Conservation (phyloP, 2,329 filamentous ascomycete genomes). For the Orbilia ellipsospora region DNA sequence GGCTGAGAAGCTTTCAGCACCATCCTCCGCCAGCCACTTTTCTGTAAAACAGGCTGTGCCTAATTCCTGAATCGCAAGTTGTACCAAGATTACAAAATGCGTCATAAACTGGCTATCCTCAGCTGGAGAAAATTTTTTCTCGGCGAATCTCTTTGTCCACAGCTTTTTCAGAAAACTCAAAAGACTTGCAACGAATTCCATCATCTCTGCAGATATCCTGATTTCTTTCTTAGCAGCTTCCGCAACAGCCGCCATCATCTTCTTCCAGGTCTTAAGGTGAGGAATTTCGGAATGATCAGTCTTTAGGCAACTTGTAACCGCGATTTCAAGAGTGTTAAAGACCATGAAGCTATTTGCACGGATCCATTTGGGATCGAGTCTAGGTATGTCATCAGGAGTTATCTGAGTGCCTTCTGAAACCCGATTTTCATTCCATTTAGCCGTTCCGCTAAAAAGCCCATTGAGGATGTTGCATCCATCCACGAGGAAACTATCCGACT, state of each 20-base stretch:
- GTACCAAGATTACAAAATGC: constrained; percentile 67
- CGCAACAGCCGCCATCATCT: constrained; percentile 72
- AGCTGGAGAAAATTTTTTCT: constrained; percentile 57
- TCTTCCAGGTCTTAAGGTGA: constrained; percentile 70
- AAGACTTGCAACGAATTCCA: constrained; percentile 78
- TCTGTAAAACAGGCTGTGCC: constrained; percentile 73
- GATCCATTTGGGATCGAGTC: constrained; percentile 87
- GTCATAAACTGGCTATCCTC: constrained; percentile 63
- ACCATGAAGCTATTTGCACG: constrained; percentile 76
- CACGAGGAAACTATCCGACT: constrained; percentile 67
- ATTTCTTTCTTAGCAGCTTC: constrained; percentile 82
- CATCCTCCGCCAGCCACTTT: constrained; percentile 68
- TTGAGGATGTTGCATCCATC: constrained; percentile 76
- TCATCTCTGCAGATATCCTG: constrained; percentile 84
- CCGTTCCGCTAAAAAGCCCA: constrained; percentile 74
- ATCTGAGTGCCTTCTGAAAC: constrained; percentile 71
- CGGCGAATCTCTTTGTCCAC: constrained; percentile 70
- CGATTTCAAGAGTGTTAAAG: constrained; percentile 70
- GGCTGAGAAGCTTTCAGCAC: constrained; percentile 71
- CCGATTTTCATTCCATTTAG: constrained; percentile 79
- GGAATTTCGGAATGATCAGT: constrained; percentile 67
- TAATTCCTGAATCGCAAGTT: constrained; percentile 68
- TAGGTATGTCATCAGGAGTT: constrained; percentile 79
- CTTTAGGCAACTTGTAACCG: constrained; percentile 68
- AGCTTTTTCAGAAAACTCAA: constrained; percentile 75